Evolutionary conservation across 2,329 filamentous ascomycete genomes (phyloP), one percentile per base, ranked within the genome.

Genomic region (Blastomyces parvus): DNA sequence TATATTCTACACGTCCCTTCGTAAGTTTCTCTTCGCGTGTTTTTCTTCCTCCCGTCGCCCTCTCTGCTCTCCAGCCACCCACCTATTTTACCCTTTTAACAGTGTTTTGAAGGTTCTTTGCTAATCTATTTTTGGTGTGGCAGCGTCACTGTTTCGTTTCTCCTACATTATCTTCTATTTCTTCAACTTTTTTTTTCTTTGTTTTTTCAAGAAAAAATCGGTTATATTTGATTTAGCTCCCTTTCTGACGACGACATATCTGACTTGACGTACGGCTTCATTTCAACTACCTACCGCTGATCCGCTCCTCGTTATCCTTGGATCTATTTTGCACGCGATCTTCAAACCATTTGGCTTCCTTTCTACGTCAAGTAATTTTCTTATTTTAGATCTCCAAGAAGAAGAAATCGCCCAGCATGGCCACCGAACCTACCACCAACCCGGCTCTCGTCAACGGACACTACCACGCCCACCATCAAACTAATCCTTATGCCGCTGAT

Each of bases 361-460:
- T 33, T 61, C 25, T n/a, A 42, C 33, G 4, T 9, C 3, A 42
- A 42, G 6, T 42, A 8, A 1, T 33, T 30, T 30, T n/a, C 42
- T 46, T 42, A 6, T 33, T 30, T 42, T n/a, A 22, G 22, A 22
- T 46, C 14, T 52, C 22, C 17, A 30, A n/a, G n/a, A n/a, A n/a
- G 13, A 38, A 60, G 36, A 60, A 36, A 60, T 46, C 30, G 25
- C 44, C 27, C 53, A 59, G 36, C 66, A 77, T 77, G 75, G 72
- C 74, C 42, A 60, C 62, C 71, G 75, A 77, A 68, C 73, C 74
- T 64, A 72, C 76, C 65, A 33, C 76, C 66, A 59, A 59, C 42
- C 57, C 57, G 30, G 68, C 72, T 70, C 74, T 75, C 62, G 68
- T 78, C 59, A 78, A 78, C 70, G 76, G 76, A 69, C 76, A 70